A percentile compares a stretch with the other conserved stretches of the same genome.
Conservation (phyloP, 306 rosid species). For the Castanea mollissima region DNA sequence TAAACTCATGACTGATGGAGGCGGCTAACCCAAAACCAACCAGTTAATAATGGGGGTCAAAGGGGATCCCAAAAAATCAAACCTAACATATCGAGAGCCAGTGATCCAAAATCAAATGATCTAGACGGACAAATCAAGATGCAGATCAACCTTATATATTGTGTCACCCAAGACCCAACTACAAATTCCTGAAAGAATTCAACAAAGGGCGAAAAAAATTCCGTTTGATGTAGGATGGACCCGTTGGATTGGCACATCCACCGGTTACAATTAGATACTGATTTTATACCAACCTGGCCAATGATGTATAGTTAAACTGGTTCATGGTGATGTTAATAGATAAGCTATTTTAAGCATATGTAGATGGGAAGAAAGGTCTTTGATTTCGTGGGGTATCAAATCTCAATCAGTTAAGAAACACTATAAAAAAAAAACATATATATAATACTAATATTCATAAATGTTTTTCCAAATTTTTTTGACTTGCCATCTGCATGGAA, state of each 20-base stretch:
- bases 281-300: constrained; percentile 20
- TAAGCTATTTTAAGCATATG: constrained; percentile 32
- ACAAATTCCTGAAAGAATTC: neutral
- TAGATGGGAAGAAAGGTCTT: constrained; percentile 42
- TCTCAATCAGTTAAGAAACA: constrained; percentile 70
- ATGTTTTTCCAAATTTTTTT: constrained; percentile 31
- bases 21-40: neutral
- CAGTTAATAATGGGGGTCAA: neutral
- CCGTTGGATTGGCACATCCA: constrained; percentile 27
- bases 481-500: constrained; percentile 65
- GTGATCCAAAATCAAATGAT: constrained; percentile 1
- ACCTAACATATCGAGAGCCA: neutral
- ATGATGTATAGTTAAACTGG: constrained; percentile 26
- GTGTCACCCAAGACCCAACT: neutral
- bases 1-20: neutral
- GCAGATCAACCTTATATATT: neutral
- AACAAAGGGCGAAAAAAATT: neutral
- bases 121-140: neutral
- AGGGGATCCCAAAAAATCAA: neutral
- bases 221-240: constrained; percentile 13
- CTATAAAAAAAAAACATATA: neutral
- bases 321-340: constrained; percentile 41
- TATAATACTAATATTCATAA: neutral
- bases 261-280: constrained; percentile 38
- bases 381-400: constrained; percentile 77